A percentile compares a stretch with the other conserved stretches of the same genome.
phyloP scores from a whole-genome alignment of 495 filamentous ascomycete genomes.

The Rusavskia elegans region DNA sequence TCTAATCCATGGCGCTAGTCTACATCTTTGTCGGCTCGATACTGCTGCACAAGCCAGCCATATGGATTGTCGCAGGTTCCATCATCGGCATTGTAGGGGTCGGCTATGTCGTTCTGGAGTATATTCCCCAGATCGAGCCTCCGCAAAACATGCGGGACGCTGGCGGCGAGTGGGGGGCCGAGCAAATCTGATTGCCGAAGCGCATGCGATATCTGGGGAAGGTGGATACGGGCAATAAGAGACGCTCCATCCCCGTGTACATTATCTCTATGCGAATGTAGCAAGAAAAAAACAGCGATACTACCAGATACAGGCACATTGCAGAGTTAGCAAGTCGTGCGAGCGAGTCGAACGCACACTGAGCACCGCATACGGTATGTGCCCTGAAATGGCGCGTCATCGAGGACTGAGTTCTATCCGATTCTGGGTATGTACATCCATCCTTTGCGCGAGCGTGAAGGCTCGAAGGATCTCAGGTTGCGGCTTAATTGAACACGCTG shows the following conservation, averaged over 20 bases:
- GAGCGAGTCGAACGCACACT: too few species aligned
- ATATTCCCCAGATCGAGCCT: conserved; percentile 89
- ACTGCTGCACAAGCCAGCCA: conserved; percentile 43
- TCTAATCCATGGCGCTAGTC: conserved; percentile 36
- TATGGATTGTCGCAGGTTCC: conserved; percentile 49
- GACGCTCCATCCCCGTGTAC: not conserved
- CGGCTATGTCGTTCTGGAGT: conserved; percentile 73
- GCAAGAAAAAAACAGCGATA: too few species aligned
- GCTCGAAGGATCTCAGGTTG: too few species aligned
- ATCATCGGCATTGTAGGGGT: conserved; percentile 64
- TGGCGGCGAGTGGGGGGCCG: conserved; percentile 80
- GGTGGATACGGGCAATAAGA: not conserved
- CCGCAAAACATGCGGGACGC: conserved; percentile 94
- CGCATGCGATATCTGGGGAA: not conserved
- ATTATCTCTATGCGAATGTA: not conserved
- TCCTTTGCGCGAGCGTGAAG: too few species aligned
- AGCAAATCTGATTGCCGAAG: conserved; percentile 49
- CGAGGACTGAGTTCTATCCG: too few species aligned
- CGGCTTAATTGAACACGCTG: not conserved
- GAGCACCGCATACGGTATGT: too few species aligned
- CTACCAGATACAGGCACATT: too few species aligned
- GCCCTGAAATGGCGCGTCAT: too few species aligned
- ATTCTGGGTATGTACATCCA: too few species aligned
- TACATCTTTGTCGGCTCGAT: conserved; percentile 92
- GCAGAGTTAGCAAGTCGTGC: too few species aligned